Evolutionary conservation across 1,284 basidiomycete genomes (phyloP), one percentile per base, ranked within the genome.

Genomic region (Sanghuangporus baumii): DNA sequence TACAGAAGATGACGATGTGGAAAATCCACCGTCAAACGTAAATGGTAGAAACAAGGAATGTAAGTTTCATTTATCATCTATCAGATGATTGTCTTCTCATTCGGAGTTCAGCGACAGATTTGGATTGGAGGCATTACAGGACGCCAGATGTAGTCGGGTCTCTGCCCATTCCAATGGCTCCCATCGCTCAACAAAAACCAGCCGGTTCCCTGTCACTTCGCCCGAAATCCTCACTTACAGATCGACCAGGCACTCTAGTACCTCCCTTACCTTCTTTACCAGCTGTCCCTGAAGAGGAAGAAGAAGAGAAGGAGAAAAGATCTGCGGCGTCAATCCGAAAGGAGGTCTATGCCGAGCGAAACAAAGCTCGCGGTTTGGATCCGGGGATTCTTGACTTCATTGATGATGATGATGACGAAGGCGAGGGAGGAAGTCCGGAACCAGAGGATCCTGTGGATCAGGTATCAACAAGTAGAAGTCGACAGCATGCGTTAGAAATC

Each of bases 311-410:
- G 38, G 71, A 68, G 61, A 72, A 68, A 62, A 66, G 65, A 8
- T 79, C 85, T 18, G 77, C 85, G 5, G 70, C 76, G 38, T 77
- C 81, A 0, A 67, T 84, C 40, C 85, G 86, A 20, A 85, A 76
- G 66, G 82, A 82, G 11, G 76, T 80, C 2, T 89, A 90, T 70
- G 83, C 83, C 2, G 84, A 86, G 69, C 84, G 88, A 36, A 87
- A 91, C 72, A 80, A 81, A 31, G 72, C 72, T 50, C 83, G 86
- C 48, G 75, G 77, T 1, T 78, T 86, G 64, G 89, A 90, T 70
- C 87, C 88, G 1, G 88, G 89, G 8, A 75, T 82, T 20, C 77
- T 88, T 31, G 87, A 88, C 65, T 87, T 88, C 67, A 71, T 75
- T 9, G 77, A 75, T 14, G 50, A 9, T 23, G 31, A 34, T 4